phyloP scores from a whole-genome alignment of 2,329 filamentous ascomycete species.

The Akanthomyces uredinophilus region DNA sequence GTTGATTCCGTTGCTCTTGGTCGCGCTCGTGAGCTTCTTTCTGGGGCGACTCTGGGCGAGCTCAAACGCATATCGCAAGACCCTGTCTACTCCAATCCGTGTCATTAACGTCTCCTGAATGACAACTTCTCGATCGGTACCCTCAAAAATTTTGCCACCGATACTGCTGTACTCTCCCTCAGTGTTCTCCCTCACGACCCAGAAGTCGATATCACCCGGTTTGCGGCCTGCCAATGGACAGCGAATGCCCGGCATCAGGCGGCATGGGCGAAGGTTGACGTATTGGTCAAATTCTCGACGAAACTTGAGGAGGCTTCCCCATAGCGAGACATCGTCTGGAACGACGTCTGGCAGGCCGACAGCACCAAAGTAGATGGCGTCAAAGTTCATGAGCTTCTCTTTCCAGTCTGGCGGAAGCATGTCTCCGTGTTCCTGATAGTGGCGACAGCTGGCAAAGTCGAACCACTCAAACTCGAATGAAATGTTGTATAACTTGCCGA shows the following conservation, averaged over 20 bases:
- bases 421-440: conserved; percentile 39
- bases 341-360: conserved; percentile 53
- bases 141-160: conserved; percentile 56
- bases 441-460: conserved; percentile 61
- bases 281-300: conserved; percentile 64
- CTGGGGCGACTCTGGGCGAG: conserved; percentile 52
- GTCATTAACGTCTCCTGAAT: conserved; percentile 62
- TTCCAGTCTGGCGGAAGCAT: conserved; percentile 42
- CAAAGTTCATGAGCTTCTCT: conserved; percentile 51
- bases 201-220: conserved; percentile 59
- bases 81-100: conserved; percentile 52
- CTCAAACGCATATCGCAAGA: conserved; percentile 61
- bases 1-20: conserved; percentile 61
- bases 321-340: conserved; percentile 62
- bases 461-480: conserved; percentile 57
- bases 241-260: conserved; percentile 54
- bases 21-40: conserved; percentile 60
- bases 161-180: conserved; percentile 64
- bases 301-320: conserved; percentile 62
- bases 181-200: conserved; percentile 62
- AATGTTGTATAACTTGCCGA: conserved; percentile 42
- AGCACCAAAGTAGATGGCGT: conserved; percentile 64
- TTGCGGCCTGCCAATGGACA: conserved; percentile 50
- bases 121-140: conserved; percentile 53
- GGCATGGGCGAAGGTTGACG: conserved; percentile 61